Evolutionary conservation across 1,284 basidiomycete genomes (phyloP), one percentile per base, ranked within the genome.

Genomic region (Phlebopus sp.): DNA sequence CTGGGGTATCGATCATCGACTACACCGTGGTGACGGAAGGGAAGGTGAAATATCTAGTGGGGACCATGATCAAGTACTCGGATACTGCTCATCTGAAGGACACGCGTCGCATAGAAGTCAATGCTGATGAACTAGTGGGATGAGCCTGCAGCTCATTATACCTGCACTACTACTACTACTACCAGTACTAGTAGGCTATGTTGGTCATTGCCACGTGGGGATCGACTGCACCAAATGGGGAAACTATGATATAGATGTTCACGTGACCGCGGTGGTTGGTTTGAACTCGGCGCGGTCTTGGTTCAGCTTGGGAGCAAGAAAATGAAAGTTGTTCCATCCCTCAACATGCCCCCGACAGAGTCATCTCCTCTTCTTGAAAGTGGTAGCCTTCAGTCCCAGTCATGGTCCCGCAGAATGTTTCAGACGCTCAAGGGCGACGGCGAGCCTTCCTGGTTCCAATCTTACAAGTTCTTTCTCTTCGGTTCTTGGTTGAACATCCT

Each of bases 401-500:
- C 29, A 14, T 42, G 40, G 23, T 43, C 60, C 31, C 65, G 67
- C 41, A 74, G 73, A 46, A 44, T 79, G 47, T 48, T 68, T 9
- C 60, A 64, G n/a, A 51, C 80, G 21, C 34, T 86, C 59, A 79
- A 74, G 50, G 75, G 74, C 15, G 77, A 83, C 50, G 80, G 74
- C 45, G 78, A 86, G 60, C 84, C 85, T 0, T 71, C 75, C 13
- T 86, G 80, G 74, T 52, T 75, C 8, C 58, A 70, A 35, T 91
- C 89, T 3, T 78, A 82, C 60, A 74, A 70, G 53, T 84, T 77
- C 68, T 84, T 93, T 59, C 51, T 90, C 50, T 75, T 90, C 49
- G 77, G 78, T 46, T 82, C 81, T 14, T 94, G 82, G 72, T 62
- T 90, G 61, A 95, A 94, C 64, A 39, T 91, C 39, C 73, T 94